These are phyloP conservation scores for Cladosporium sp. DNA, from an alignment of 2,329 filamentous ascomycete species.

Conservation along the genomic window DNA sequence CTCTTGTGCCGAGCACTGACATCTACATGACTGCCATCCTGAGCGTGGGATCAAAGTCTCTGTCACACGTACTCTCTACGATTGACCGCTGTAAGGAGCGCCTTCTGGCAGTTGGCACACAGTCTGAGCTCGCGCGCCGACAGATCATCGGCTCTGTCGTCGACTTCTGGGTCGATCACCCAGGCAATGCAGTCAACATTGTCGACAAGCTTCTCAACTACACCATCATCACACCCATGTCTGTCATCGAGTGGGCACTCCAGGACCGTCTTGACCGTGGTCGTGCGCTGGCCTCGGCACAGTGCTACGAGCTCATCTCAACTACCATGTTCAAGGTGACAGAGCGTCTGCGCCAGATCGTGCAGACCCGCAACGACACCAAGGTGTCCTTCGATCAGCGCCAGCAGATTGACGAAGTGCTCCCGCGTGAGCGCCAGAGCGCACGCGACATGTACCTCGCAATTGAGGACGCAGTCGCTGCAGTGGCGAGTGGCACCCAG, in stretches of 20 bases:
- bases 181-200: slow-evolving; percentile 87
- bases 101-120: slow-evolving; percentile 74
- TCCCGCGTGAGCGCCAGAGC: slow-evolving; percentile 68
- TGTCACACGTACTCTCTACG: slow-evolving; percentile 92
- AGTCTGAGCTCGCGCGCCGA: slow-evolving; percentile 72
- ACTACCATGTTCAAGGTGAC: slow-evolving; percentile 91
- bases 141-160: slow-evolving; percentile 92
- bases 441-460: slow-evolving; percentile 79
- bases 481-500: slow-evolving; percentile 71
- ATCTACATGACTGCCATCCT: slow-evolving; percentile 93
- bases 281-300: slow-evolving; percentile 66
- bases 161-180: slow-evolving; percentile 89
- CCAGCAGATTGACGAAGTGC: slow-evolving; percentile 64
- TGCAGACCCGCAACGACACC: slow-evolving; percentile 61
- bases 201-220: slow-evolving; percentile 98
- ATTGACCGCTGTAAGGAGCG: slow-evolving; percentile 94
- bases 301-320: slow-evolving; percentile 87
- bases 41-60: slow-evolving; percentile 89
- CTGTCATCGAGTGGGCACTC: slow-evolving; percentile 89
- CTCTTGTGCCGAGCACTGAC: slow-evolving; percentile 83
- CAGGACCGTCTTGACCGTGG: slow-evolving; percentile 59
- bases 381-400: slow-evolving; percentile 60
- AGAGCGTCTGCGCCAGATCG: slow-evolving; percentile 78
- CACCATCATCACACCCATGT: slow-evolving; percentile 82
- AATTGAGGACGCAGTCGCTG: slow-evolving; percentile 75